phyloP scores from a whole-genome alignment of 2,329 filamentous ascomycete genomes.

The Aspergillus sp. region DNA sequence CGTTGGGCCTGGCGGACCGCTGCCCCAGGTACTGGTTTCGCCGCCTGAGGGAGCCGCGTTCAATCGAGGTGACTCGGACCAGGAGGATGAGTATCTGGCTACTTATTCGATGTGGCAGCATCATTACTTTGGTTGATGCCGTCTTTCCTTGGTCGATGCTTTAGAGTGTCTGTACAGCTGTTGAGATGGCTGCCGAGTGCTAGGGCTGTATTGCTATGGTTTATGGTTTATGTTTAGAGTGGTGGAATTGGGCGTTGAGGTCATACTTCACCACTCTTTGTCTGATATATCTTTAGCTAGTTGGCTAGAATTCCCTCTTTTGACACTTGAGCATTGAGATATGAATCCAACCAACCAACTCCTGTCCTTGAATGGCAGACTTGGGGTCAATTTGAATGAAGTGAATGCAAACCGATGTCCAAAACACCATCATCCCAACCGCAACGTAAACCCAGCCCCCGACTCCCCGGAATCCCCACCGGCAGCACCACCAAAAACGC shows the following conservation, averaged over 20 bases:
- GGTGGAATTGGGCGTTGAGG: too few species aligned
- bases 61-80: slow-evolving; percentile 11
- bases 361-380: too few species aligned
- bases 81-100: slow-evolving; percentile 14
- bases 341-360: too few species aligned
- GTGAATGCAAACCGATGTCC: background rate
- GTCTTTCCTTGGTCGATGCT: too few species aligned
- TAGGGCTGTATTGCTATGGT: background rate
- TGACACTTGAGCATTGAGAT: too few species aligned
- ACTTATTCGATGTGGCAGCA: slow-evolving; percentile 11
- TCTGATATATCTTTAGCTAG: too few species aligned
- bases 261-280: too few species aligned
- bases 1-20: slow-evolving; percentile 9
- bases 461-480: slow-evolving; percentile 54
- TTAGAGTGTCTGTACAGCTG: too few species aligned
- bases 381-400: background rate
- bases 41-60: too few species aligned
- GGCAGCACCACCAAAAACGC: slow-evolving; percentile 60
- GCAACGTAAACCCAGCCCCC: slow-evolving; percentile 50
- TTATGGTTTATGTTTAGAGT: background rate
- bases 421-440: slow-evolving; percentile 46
- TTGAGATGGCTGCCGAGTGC: background rate
- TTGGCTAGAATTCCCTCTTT: too few species aligned
- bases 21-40: slow-evolving; percentile 1
- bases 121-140: slow-evolving; percentile 12